phyloP scores from a whole-genome alignment of 345 rosid species.

The Euphorbia peplus region DNA sequence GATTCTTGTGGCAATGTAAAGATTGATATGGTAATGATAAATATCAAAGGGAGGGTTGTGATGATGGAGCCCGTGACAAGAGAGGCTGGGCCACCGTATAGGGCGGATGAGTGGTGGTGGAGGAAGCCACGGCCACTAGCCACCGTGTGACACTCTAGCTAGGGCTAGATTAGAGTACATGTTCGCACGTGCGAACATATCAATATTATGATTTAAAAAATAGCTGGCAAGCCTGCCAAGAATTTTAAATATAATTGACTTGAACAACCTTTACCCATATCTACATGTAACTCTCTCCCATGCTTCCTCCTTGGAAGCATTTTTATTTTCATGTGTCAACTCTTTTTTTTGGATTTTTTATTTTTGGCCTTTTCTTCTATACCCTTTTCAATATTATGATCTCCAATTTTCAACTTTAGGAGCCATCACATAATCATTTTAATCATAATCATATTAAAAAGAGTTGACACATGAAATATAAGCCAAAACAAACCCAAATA shows the following conservation, averaged over 20 bases:
- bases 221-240: constrained; percentile 28
- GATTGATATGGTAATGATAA: constrained; percentile 9
- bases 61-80: constrained; percentile 14
- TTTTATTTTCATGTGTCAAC: background rate
- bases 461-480: too few relatives aligned
- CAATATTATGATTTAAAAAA: constrained; percentile 13
- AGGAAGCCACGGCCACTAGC: background rate
- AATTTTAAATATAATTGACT: constrained; percentile 5
- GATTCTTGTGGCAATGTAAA: too few relatives aligned
- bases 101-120: background rate
- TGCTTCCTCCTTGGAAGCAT: constrained; percentile 46
- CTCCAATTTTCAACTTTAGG: too few relatives aligned
- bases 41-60: background rate
- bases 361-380: background rate
- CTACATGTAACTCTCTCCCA: constrained; percentile 39
- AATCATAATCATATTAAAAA: too few relatives aligned
- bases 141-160: constrained; percentile 6
- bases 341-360: background rate
- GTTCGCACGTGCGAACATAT: constrained; percentile 20
- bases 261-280: constrained; percentile 18
- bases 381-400: background rate
- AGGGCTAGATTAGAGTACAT: constrained; percentile 10
- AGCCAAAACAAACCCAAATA: too few relatives aligned
- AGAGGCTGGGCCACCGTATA: constrained; percentile 23
- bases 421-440: too few relatives aligned